Conservation (phyloP, 2,329 filamentous ascomycete species). For the Fusarium setosum region DNA sequence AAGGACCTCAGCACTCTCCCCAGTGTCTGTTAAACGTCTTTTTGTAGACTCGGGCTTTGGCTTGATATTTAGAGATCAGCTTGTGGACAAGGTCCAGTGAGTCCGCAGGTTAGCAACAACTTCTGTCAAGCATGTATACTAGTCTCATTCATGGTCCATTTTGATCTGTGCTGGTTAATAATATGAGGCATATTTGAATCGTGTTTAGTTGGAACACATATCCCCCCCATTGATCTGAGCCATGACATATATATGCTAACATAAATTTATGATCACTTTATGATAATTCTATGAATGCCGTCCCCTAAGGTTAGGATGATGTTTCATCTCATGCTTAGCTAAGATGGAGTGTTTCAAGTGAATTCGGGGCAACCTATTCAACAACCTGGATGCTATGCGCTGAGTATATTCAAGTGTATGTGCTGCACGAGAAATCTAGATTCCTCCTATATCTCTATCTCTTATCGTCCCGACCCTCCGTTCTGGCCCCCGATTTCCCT, state of each 20-base stretch:
- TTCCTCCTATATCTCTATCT: slow-evolving; percentile 8
- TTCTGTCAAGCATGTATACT: neutral
- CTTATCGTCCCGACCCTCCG: slow-evolving; percentile 45
- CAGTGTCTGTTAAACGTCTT: slow-evolving; percentile 25
- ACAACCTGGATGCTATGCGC: slow-evolving; percentile 35
- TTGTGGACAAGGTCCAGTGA: neutral
- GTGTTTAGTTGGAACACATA: no score
- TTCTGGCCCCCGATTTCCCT: slow-evolving; percentile 59
- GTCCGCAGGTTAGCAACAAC: neutral
- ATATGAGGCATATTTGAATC: no score
- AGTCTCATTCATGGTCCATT: neutral
- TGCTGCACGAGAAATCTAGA: slow-evolving; percentile 27
- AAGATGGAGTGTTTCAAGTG: no score
- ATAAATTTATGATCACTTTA: no score
- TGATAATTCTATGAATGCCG: no score
- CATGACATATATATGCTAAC: no score
- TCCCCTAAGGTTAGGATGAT: no score
- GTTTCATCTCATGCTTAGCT: no score
- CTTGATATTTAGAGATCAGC: neutral
- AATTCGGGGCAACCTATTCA: no score
- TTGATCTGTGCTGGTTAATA: no score
- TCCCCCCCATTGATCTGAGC: no score
- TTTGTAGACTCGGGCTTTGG: neutral
- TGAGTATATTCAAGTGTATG: slow-evolving; percentile 42
- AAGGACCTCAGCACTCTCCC: slow-evolving; percentile 28